Evolutionary conservation across 129 eudicot species (phyloP).

Genomic region (Ambrosia trifida): DNA sequence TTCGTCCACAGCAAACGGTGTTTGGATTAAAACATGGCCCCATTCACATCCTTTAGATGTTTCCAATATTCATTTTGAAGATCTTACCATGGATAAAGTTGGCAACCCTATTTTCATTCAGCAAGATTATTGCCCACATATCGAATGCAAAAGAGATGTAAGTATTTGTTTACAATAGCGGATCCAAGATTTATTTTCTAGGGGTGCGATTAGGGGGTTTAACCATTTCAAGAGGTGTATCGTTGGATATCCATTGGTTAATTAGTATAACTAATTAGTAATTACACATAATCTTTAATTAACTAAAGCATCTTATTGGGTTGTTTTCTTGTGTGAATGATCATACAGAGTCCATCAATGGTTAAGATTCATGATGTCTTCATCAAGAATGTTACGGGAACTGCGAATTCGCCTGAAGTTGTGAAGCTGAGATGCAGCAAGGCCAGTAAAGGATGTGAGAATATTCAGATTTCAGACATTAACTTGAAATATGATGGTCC

Average conservation of each 20-base stretch:
- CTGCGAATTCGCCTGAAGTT: constrained; percentile 34
- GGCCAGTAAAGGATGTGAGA: constrained; percentile 45
- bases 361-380: constrained; percentile 51
- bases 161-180: constrained; percentile 14
- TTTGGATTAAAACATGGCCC: constrained; percentile 66
- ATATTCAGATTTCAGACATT: constrained; percentile 47
- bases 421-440: constrained; percentile 57
- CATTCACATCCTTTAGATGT: constrained; percentile 36
- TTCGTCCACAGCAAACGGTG: constrained; percentile 41
- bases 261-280: too few relatives aligned
- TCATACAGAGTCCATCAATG: constrained; percentile 44
- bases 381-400: constrained; percentile 52
- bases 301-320: background rate
- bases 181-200: too few relatives aligned
- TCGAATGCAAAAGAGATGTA: constrained; percentile 31
- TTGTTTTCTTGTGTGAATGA: background rate
- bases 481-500: constrained; percentile 46
- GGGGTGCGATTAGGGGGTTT: too few relatives aligned
- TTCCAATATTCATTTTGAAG: constrained; percentile 51
- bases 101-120: constrained; percentile 48
- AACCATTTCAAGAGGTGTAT: too few relatives aligned
- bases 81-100: constrained; percentile 54
- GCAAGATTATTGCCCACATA: constrained; percentile 67
- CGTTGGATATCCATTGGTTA: too few relatives aligned
- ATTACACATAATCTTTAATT: too few relatives aligned